Base-by-base conservation (phyloP, 2,329 filamentous ascomycete genomes). In the Trichoderma breve region DNA sequence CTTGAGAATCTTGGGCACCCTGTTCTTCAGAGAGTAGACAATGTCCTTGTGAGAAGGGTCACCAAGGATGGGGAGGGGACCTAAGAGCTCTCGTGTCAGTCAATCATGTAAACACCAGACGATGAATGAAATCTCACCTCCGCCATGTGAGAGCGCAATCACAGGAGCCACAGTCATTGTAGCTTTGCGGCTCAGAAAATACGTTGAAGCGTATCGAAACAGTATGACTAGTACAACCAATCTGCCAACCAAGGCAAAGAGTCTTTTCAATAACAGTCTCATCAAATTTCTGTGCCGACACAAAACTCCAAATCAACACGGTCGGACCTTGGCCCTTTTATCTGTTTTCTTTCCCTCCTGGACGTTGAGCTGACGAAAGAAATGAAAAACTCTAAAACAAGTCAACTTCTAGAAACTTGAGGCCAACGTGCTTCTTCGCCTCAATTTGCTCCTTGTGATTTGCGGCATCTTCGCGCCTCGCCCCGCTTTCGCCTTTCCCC, bases 51-150 rank as follows among this genome's bases (percentile, higher is more conserved):
- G 88, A 7, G 74, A 76, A 0, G 87, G 86, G 76, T 90, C 88
- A 72, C 84, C 84, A 6, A 91, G 81, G 21, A 90, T 71, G 4
- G 89, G 89, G 83, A 90, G 82, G 3, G 89, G 89, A 1, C 89
- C 85, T 84, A 51, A 34, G 57, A 11, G 3, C 7, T 39, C 58
- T 39, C 47, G 26, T 26, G 26, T 69, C 36, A 69, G 55, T 47
- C 34, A 67, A 34, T 43, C 32, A 36, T n/a, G 43, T 9, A 24
- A 67, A n/a, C 15, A n/a, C 6, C 36, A 34, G n/a, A 8, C 30
- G 28, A 51, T 43, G 62, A 55, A n/a, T 53, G 4, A 1, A 36
- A 26, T 18, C 34, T 63, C 76, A 84, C 84, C 83, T 76, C 85
- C 85, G 51, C 85, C 85, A 73, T 86, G 85, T n/a, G 84, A 84